These are phyloP conservation scores for Trametes meyenii DNA, from an alignment of 768 basidiomycete species.

Conservation along the genomic window DNA sequence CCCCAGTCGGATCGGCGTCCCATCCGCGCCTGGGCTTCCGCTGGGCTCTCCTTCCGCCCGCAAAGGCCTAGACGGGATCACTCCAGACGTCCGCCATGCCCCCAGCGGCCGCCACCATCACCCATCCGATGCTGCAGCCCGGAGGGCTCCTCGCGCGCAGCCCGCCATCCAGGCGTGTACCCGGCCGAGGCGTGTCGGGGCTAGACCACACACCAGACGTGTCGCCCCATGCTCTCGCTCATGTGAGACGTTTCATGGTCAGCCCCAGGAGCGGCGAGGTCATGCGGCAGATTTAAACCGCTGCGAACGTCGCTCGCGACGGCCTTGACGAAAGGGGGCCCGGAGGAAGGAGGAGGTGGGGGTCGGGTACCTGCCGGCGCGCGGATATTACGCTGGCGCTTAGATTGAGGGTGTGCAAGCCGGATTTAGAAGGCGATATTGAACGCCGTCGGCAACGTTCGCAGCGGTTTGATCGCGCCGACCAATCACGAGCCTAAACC, in stretches of 20 bases:
- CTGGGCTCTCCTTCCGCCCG: background rate
- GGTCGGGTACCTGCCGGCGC: background rate
- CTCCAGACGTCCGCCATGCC: conserved; percentile 4
- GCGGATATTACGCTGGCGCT: background rate
- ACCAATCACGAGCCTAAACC: too few relatives aligned
- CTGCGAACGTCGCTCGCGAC: background rate
- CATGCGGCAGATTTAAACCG: background rate
- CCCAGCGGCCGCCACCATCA: background rate
- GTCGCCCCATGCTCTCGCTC: too few relatives aligned
- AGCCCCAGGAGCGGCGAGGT: background rate
- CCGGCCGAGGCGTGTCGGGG: conserved; percentile 10
- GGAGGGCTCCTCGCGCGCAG: background rate
- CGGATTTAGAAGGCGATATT: background rate
- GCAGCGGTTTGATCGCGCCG: background rate
- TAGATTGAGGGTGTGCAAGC: background rate
- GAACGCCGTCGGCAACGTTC: background rate
- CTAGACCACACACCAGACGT: too few relatives aligned
- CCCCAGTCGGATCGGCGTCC: background rate
- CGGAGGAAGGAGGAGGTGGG: too few relatives aligned
- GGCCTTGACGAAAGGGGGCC: too few relatives aligned
- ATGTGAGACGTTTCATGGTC: too few relatives aligned
- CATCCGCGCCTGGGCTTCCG: conserved; percentile 5
- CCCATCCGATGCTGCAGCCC: background rate
- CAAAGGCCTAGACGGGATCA: conserved; percentile 1
- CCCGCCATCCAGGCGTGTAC: background rate